These are phyloP conservation scores for Lodderomyces orthopsilosis DNA, from an alignment of 1,139 yeast genomes.

Conservation along the genomic window DNA sequence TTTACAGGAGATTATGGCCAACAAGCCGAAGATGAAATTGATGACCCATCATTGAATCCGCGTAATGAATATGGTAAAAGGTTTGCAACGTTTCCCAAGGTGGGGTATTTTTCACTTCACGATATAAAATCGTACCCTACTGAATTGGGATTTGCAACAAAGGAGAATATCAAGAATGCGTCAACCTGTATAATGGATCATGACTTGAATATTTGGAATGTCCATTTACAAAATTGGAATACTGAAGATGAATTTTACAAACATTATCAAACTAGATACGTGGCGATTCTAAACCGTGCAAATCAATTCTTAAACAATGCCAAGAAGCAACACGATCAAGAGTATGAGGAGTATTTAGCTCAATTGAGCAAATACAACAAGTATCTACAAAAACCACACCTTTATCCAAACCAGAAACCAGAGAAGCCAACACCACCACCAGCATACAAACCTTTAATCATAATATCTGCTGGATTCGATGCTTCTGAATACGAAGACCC, in stretches of 20 bases:
- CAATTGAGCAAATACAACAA: constrained; percentile 29
- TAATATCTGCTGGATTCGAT: constrained; percentile 85
- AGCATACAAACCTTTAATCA: constrained; percentile 68
- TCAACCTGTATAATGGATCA: constrained; percentile 81
- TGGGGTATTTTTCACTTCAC: constrained; percentile 82
- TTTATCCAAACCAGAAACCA: constrained; percentile 15
- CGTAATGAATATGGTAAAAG: constrained; percentile 55
- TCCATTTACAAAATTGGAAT: constrained; percentile 68
- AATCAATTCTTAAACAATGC: constrained; percentile 59
- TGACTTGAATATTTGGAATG: constrained; percentile 80
- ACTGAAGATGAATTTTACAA: constrained; percentile 63
- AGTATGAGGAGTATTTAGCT: constrained; percentile 31
- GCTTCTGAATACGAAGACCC: constrained; percentile 82
- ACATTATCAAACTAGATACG: constrained; percentile 62
- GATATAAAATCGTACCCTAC: constrained; percentile 88
- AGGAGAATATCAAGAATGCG: constrained; percentile 70
- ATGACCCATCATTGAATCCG: constrained; percentile 28
- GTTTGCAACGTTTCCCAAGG: constrained; percentile 55
- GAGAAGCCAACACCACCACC: constrained; percentile 36
- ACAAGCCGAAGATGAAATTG: constrained; percentile 40
- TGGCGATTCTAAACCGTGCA: constrained; percentile 63
- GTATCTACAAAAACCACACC: constrained; percentile 30
- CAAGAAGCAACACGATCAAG: constrained; percentile 42
- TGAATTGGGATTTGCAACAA: constrained; percentile 73
- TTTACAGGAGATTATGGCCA: constrained; percentile 51